A percentile compares a stretch with the other conserved stretches of the same genome.
Conservation (phyloP, 306 rosid species). For the Vigna angularis region DNA sequence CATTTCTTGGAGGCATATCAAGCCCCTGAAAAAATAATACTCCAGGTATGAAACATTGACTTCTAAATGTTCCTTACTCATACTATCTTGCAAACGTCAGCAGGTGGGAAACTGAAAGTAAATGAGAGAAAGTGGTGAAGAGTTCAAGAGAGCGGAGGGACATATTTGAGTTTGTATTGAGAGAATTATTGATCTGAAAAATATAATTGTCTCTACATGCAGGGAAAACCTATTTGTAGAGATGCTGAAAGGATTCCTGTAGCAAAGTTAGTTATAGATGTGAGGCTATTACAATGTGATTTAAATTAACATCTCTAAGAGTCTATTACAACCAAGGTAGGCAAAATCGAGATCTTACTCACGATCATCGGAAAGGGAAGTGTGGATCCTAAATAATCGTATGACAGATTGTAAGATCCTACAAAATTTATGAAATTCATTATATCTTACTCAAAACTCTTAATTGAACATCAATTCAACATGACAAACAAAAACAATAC, state of each 20-base stretch:
- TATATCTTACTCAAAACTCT: background rate
- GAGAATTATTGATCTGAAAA: background rate
- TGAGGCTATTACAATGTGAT: background rate
- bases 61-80: slow-evolving; percentile 21
- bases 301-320: background rate
- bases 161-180: background rate
- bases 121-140: background rate
- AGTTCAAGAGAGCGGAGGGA: background rate
- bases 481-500: background rate
- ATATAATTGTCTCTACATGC: background rate
- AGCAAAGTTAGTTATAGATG: background rate
- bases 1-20: slow-evolving; percentile 99
- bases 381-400: background rate
- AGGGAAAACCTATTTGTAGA: background rate
- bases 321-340: background rate
- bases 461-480: background rate
- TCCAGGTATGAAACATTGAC: slow-evolving; percentile 67
- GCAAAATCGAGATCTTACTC: background rate
- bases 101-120: background rate
- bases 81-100: slow-evolving; percentile 8
- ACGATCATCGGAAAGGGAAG: background rate
- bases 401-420: background rate
- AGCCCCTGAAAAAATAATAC: slow-evolving; percentile 98
- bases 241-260: background rate
- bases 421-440: background rate